Evolutionary conservation across 1,284 basidiomycete genomes (phyloP).

Genomic region (Puccinia polysora): DNA sequence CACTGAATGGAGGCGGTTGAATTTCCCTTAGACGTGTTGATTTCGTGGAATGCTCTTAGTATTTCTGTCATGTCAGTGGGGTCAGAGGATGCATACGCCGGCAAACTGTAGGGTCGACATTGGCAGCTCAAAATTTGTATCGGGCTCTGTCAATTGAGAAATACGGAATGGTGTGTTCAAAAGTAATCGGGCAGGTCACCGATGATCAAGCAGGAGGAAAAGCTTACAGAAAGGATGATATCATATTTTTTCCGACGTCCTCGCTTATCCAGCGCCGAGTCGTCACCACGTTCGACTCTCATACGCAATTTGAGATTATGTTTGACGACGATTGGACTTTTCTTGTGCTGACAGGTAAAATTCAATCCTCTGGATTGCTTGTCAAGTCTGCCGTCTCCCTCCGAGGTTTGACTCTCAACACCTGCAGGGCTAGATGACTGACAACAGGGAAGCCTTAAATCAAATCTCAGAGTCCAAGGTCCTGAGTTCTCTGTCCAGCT

Average conservation of each 20-base stretch:
- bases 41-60: slow-evolving; percentile 1
- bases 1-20: slow-evolving; percentile 8
- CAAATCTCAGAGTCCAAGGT: slow-evolving; percentile 14
- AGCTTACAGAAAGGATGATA: slow-evolving; percentile 10
- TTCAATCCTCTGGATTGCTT: not conserved
- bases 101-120: slow-evolving; percentile 11
- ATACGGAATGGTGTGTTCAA: not conserved
- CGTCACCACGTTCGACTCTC: slow-evolving; percentile 23
- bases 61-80: slow-evolving; percentile 24
- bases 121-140: slow-evolving; percentile 19
- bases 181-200: not conserved
- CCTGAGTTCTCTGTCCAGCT: slow-evolving; percentile 9
- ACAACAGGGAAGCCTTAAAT: slow-evolving; percentile 8
- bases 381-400: not conserved
- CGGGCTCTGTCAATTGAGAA: not conserved
- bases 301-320: slow-evolving; percentile 10
- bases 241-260: slow-evolving; percentile 12
- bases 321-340: slow-evolving; percentile 21
- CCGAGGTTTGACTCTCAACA: too few species aligned
- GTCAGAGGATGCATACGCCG: slow-evolving; percentile 10
- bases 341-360: slow-evolving; percentile 7
- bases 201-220: not conserved
- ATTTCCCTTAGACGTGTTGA: slow-evolving; percentile 1
- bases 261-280: slow-evolving; percentile 8
- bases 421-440: not conserved